Evolutionary conservation across 148 eudicot genomes (phyloP), one percentile per base, ranked within the genome.

Genomic region (Heliosperma pusillum): DNA sequence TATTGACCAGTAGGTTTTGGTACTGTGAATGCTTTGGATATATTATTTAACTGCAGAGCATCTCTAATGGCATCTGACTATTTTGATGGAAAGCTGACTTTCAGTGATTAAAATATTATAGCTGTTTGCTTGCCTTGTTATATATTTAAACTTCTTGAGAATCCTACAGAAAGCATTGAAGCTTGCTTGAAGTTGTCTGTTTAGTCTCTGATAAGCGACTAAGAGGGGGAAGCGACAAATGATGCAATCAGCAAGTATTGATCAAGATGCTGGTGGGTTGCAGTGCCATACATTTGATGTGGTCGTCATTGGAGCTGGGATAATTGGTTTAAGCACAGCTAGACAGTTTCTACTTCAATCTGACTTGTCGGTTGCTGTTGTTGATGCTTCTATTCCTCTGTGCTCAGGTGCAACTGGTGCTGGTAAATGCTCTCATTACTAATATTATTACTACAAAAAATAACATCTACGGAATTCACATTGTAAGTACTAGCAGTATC

Each of bases 381-480:
- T 77, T 71, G 80, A 77, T 63, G 74, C 80, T 61, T 77, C 80
- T 25, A 69, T 53, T 61, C 80, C 80, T 63, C 70, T 74, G 4
- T 15, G 65, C 53, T 61, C 71, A n/a, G 76, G 75, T 62, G 80
- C 80, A 50, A 77, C 80, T 1, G 80, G 80, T 10, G 80, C 80
- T 71, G 80, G 80, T 77, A 71, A 27, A 40, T 77, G 0, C 53
- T 50, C 16, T 30, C 44, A 45, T 27, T 36, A 0, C 47, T 29
- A 64, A 29, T 42, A 42, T 27, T 57, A 1, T 2, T 3, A 36
- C 42, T n/a, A n/a, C n/a, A n/a, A 36, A 36, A 36, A 36, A 36
- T 36, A 36, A 36, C 42, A 36, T 36, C 42, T 5, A 36, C 42
- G 9, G 42, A 7, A 8, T 36, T 36, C 42, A 36, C 42, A 36